Conservation (phyloP, 139 green algal species). For the Chlamydomonas incerta region DNA sequence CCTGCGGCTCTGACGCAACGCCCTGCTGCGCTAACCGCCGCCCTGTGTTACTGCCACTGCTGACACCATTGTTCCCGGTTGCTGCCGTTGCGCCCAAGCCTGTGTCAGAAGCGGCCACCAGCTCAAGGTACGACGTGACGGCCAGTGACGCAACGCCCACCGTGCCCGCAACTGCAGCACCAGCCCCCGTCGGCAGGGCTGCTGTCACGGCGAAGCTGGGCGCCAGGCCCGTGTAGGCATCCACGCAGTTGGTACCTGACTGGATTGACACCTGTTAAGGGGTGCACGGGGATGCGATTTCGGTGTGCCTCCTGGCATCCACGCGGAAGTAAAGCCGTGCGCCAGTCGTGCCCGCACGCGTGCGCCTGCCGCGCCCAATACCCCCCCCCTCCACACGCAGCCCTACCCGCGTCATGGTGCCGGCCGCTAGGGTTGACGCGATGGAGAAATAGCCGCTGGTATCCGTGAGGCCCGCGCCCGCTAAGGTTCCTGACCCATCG, state of each 20-base stretch:
- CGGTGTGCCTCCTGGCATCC: too few relatives aligned
- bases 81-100: not conserved
- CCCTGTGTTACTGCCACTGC: not conserved
- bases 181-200: not conserved
- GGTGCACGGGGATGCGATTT: not conserved
- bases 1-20: too few relatives aligned
- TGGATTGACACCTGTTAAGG: not conserved
- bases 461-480: too few relatives aligned
- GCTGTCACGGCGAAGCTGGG: not conserved
- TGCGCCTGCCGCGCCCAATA: too few relatives aligned
- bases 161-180: not conserved
- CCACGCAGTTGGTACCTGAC: not conserved
- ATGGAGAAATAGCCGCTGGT: too few relatives aligned
- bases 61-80: not conserved
- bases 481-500: too few relatives aligned
- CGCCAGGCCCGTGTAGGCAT: not conserved
- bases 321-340: too few relatives aligned
- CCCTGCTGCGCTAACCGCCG: too few relatives aligned
- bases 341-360: too few relatives aligned
- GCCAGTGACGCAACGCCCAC: not conserved
- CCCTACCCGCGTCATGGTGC: too few relatives aligned
- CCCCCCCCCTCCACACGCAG: too few relatives aligned
- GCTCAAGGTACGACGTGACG: not conserved
- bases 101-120: not conserved
- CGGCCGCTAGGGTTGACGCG: too few relatives aligned